phyloP scores from a whole-genome alignment of 768 basidiomycete genomes.

The Mycena kentingensis region DNA sequence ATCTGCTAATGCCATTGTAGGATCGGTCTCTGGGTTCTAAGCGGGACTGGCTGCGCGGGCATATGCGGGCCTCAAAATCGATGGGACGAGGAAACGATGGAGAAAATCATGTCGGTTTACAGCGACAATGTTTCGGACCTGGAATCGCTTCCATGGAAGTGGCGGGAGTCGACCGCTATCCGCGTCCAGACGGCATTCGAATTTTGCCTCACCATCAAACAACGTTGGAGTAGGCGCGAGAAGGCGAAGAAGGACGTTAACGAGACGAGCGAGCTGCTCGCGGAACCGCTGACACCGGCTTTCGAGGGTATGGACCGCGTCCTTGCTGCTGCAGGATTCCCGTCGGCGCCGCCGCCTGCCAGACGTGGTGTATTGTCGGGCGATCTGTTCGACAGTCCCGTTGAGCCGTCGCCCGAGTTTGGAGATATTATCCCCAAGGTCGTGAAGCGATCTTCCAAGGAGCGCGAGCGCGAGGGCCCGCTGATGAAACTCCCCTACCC shows the following conservation, averaged over 20 bases:
- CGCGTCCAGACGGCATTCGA: slow-evolving; percentile 81
- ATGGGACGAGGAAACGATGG: slow-evolving; percentile 80
- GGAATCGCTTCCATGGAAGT: slow-evolving; percentile 72
- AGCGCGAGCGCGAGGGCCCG: slow-evolving; percentile 46
- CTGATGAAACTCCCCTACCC: slow-evolving; percentile 67
- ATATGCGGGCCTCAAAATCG: slow-evolving; percentile 80
- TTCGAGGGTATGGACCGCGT: slow-evolving; percentile 61
- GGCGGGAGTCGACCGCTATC: slow-evolving; percentile 70
- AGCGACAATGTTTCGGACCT: slow-evolving; percentile 49
- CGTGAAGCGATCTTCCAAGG: slow-evolving; percentile 46
- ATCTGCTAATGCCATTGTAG: slow-evolving; percentile 36
- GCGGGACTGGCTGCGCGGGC: slow-evolving; percentile 77
- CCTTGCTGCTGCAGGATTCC: slow-evolving; percentile 57
- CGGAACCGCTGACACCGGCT: slow-evolving; percentile 25
- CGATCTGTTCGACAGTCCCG: slow-evolving; percentile 65
- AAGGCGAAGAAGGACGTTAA: slow-evolving; percentile 33
- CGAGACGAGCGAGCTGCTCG: slow-evolving; percentile 32
- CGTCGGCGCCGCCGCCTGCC: slow-evolving; percentile 53
- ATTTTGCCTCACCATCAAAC: slow-evolving; percentile 59
- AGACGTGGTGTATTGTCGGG: slow-evolving; percentile 60
- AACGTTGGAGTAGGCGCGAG: slow-evolving; percentile 34
- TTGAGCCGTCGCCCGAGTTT: slow-evolving; percentile 26
- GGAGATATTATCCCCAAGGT: slow-evolving; percentile 47
- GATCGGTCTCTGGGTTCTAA: slow-evolving; percentile 78
- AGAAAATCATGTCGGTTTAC: slow-evolving; percentile 57